Evolutionary conservation across 2,329 filamentous ascomycete genomes (phyloP).

Genomic region (Cylindrodendrum hubeiense): DNA sequence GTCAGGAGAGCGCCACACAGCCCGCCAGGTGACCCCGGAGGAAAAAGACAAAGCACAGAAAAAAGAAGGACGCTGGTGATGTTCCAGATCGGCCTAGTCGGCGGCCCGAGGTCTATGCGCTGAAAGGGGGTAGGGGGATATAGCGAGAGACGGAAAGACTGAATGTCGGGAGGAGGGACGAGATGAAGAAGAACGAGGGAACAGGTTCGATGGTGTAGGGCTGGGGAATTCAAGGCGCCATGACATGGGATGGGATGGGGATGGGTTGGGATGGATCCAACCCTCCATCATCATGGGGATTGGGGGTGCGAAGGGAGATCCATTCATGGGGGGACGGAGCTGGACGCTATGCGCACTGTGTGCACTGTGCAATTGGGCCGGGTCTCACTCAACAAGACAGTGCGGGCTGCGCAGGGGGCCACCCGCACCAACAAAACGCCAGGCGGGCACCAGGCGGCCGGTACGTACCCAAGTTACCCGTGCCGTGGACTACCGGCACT

Average conservation of each 20-base stretch:
- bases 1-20: conserved; percentile 30
- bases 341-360: neutral
- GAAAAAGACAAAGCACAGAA: conserved; percentile 30
- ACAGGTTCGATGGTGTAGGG: conserved; percentile 28
- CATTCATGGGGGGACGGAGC: conserved; percentile 14
- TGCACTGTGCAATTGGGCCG: conserved; percentile 14
- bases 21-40: conserved; percentile 25
- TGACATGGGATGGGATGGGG: conserved; percentile 30
- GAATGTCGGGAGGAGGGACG: neutral
- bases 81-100: neutral
- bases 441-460: neutral
- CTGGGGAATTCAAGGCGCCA: conserved; percentile 30
- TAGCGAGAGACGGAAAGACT: conserved; percentile 4
- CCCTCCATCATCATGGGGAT: conserved; percentile 12
- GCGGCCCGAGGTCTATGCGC: conserved; percentile 16
- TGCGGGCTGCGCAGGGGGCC: neutral
- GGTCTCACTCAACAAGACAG: neutral
- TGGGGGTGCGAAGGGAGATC: neutral
- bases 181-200: conserved; percentile 22
- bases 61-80: conserved; percentile 25
- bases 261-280: conserved; percentile 28
- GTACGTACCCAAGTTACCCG: conserved; percentile 21
- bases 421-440: conserved; percentile 17
- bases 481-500: conserved; percentile 12
- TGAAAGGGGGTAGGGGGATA: neutral